phyloP scores from a whole-genome alignment of 345 rosid genomes.

The Dovyalis caffra region DNA sequence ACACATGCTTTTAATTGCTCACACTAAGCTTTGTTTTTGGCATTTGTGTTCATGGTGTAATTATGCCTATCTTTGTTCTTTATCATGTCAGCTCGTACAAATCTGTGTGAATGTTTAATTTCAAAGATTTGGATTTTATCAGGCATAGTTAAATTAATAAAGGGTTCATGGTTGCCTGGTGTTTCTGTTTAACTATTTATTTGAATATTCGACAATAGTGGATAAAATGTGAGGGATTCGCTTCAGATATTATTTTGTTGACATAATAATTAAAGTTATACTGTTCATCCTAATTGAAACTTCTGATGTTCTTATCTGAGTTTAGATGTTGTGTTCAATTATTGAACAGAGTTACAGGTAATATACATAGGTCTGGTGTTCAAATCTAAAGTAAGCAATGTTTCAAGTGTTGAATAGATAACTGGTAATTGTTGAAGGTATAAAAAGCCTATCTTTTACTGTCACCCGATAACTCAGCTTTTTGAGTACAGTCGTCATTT shows the following conservation, averaged over 20 bases:
- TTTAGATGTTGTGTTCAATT: background rate
- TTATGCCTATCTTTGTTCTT: background rate
- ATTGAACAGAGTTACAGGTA: background rate
- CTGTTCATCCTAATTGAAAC: background rate
- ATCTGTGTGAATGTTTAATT: background rate
- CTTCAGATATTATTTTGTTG: background rate
- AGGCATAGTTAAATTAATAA: background rate
- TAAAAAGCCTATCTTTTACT: no score
- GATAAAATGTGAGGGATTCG: background rate
- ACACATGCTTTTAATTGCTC: background rate
- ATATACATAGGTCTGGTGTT: no score
- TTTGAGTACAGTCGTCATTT: no score
- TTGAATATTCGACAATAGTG: background rate
- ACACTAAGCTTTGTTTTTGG: background rate
- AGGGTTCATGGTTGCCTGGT: background rate
- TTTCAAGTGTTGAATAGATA: no score
- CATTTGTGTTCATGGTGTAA: background rate
- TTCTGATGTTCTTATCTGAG: background rate
- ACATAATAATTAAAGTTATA: background rate
- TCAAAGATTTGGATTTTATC: background rate
- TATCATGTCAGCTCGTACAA: background rate
- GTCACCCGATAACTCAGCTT: no score
- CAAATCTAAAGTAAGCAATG: no score
- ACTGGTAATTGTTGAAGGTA: no score
- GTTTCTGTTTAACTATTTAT: background rate